These are phyloP conservation scores for Ceratobasidium sp. DNA, from an alignment of 1,284 basidiomycete genomes.

Conservation along the genomic window DNA sequence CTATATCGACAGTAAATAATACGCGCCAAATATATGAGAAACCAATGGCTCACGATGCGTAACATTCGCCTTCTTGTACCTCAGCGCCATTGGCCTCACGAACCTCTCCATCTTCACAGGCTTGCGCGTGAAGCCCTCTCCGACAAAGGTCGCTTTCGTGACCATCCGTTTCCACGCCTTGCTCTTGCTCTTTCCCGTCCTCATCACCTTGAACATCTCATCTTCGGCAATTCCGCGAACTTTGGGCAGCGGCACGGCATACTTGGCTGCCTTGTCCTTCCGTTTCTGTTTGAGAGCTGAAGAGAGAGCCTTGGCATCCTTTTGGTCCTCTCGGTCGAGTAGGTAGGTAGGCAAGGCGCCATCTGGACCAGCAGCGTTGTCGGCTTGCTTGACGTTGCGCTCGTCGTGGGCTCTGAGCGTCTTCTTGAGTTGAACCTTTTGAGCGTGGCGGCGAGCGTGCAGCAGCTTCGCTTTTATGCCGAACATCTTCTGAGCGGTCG, in stretches of 20 bases:
- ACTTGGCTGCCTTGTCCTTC: conserved; percentile 99
- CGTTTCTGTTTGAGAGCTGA: conserved; percentile 98
- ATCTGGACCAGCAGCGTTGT: conserved; percentile 82
- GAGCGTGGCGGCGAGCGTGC: conserved; percentile 93
- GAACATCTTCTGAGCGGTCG: conserved; percentile 91
- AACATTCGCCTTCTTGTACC: conserved; percentile 98
- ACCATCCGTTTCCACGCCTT: conserved; percentile 99
- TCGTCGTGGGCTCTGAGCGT: conserved; percentile 99
- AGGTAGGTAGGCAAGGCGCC: conserved; percentile 94
- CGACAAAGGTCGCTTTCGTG: conserved; percentile 98
- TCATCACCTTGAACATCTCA: conserved; percentile 99
- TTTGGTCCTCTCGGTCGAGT: conserved; percentile 96
- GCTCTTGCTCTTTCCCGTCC: conserved; percentile 96
- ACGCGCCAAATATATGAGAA: neutral
- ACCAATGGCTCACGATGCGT: conserved; percentile 85
- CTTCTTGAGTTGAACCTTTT: conserved; percentile 99
- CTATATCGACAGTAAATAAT: conserved; percentile 58
- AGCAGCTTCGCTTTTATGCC: conserved; percentile 98
- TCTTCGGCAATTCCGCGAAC: conserved; percentile 99
- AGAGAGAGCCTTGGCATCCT: conserved; percentile 97
- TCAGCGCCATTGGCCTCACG: conserved; percentile 95
- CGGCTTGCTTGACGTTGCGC: conserved; percentile 95
- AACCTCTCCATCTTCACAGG: conserved; percentile 99
- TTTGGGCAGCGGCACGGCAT: conserved; percentile 95
- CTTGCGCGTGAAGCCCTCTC: conserved; percentile 97